A percentile compares a stretch with the other conserved stretches of the same genome.
Conservation (phyloP, 148 eudicot genomes). For the Chenopodium suecicum region DNA sequence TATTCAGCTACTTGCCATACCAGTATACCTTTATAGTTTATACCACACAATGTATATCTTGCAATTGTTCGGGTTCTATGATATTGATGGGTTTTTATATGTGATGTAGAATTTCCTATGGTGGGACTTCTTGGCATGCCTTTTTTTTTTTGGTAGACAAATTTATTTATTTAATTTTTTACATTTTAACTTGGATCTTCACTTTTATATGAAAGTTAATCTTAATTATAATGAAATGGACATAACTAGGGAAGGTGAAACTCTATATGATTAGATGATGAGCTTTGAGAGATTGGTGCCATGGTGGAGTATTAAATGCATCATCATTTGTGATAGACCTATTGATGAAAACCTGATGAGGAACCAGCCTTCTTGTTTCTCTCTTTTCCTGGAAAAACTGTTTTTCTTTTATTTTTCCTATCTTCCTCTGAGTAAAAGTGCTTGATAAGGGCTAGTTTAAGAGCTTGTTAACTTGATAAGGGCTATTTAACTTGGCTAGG, state of each 20-base stretch:
- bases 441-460: background rate
- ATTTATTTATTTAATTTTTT: background rate
- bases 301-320: background rate
- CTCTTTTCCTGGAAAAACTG: background rate
- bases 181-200: background rate
- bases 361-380: background rate
- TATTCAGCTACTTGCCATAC: background rate
- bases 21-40: too few species aligned
- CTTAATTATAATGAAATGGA: too few species aligned
- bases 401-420: background rate
- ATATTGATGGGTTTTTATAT: background rate
- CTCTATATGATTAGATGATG: background rate
- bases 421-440: background rate
- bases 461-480: background rate
- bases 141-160: background rate
- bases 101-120: background rate
- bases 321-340: background rate
- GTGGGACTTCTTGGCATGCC: background rate
- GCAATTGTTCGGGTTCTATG: background rate
- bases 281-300: background rate
- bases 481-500: background rate
- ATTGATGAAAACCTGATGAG: background rate
- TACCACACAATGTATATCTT: background rate
- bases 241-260: background rate
- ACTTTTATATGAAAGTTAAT: background rate